Base-by-base conservation (phyloP, 306 rosid species). In the Inga oerstediana region DNA sequence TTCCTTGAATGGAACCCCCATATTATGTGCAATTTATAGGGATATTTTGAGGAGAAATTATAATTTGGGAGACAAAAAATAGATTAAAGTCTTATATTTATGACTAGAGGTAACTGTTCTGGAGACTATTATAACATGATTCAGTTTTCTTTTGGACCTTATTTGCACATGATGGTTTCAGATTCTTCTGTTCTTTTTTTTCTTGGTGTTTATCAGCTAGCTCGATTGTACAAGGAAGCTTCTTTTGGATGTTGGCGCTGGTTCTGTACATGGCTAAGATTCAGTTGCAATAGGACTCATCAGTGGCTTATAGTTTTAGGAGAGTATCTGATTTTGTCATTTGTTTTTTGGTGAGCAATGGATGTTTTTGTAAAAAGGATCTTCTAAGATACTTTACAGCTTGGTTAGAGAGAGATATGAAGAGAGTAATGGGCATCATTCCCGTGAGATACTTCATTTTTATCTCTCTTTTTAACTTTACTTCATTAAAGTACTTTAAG, bases 211-310 rank as follows among this genome's bases (percentile, higher is more conserved):
- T 73, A 59, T 43, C 94, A 91, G 97, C 76, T 81, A 41, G 83
- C 85, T 82, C 90, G 9, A 80, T 51, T 58, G 22, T 78, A 56
- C 86, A 49, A 81, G 88, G 88, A 80, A 78, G 81, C 24, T 85
- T 82, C 24, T 85, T 82, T 77, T 83, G 89, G 88, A 7, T 78
- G 84, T 67, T 80, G 20, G 27, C 85, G 81, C 39, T 87, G 78
- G 59, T 70, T 78, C 61, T 80, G 80, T 77, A 74, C 71, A 39
- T 87, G 82, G 64, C 82, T 34, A 78, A 74, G 82, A 16, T 87
- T 52, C 79, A 52, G 51, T 15, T 80, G 87, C 77, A 82, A 41
- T 84, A 75, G 79, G 66, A 62, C 35, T 58, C 27, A 10, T 46
- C 16, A n/a, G 27, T 83, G 41, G 5, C 61, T 54, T 72, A 49